Percentiles rank a stretch among this genome's conserved stretches.
Conservation (phyloP, 2,329 filamentous ascomycete genomes). For the Cryphonectria radicalis region DNA sequence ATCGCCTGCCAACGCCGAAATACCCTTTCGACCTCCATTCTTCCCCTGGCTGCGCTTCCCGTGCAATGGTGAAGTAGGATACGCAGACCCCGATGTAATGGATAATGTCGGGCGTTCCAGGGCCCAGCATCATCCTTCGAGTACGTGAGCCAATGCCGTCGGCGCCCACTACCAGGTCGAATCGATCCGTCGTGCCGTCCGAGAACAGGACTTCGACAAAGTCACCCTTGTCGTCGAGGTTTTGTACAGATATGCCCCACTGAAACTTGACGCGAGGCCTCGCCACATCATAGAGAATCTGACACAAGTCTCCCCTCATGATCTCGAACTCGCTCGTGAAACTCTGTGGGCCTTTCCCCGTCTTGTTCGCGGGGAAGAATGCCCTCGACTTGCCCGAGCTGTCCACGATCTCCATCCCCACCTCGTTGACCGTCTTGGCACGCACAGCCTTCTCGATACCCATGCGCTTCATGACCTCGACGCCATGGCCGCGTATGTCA, state of each 20-base stretch:
- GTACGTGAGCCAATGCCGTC: constrained; percentile 57
- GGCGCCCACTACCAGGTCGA: constrained; percentile 57
- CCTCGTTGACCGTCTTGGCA: constrained; percentile 7
- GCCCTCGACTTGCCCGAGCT: constrained; percentile 46
- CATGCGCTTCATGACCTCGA: constrained; percentile 56
- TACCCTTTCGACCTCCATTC: constrained; percentile 31
- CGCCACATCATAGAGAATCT: constrained; percentile 49
- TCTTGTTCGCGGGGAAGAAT: constrained; percentile 44
- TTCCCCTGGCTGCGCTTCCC: constrained; percentile 11
- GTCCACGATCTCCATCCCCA: constrained; percentile 44
- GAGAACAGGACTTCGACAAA: constrained; percentile 43
- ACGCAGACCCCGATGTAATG: constrained; percentile 29
- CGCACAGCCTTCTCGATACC: constrained; percentile 46
- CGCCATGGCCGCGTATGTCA: constrained; percentile 56
- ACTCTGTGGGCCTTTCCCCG: constrained; percentile 46
- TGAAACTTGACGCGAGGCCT: constrained; percentile 36
- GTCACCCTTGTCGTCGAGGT: constrained; percentile 35
- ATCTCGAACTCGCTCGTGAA: constrained; percentile 63
- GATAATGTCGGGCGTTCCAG: constrained; percentile 23
- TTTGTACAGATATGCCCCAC: constrained; percentile 36
- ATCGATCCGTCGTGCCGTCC: constrained; percentile 47
- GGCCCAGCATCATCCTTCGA: constrained; percentile 46
- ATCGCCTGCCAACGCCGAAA: constrained; percentile 38
- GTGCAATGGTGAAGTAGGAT: constrained; percentile 30
- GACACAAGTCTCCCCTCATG: constrained; percentile 58